Evolutionary conservation across 768 basidiomycete genomes (phyloP).

Genomic region (Rhodocollybia butyracea): DNA sequence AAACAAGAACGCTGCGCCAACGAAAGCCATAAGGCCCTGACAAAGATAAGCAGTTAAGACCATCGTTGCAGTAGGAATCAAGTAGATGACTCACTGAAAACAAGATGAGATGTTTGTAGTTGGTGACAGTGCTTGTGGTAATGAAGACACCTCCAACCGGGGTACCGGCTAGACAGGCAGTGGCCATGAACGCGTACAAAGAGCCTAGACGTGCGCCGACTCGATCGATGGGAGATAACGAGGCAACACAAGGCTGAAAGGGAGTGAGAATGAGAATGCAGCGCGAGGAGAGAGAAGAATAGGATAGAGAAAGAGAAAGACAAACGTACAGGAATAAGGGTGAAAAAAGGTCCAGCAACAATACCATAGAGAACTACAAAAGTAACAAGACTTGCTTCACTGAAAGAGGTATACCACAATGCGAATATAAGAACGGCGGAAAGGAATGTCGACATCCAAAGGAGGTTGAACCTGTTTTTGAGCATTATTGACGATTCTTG

Average conservation of each 20-base stretch:
- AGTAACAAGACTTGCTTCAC: conserved; percentile 17
- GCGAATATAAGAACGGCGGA: conserved; percentile 21
- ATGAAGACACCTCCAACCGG: conserved; percentile 23
- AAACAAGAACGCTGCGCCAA: neutral
- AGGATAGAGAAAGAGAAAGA: neutral
- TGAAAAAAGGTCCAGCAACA: conserved; percentile 22
- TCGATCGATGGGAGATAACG: conserved; percentile 20
- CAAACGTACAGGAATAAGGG: conserved; percentile 16
- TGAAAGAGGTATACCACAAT: conserved; percentile 20
- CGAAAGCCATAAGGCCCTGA: conserved; percentile 4
- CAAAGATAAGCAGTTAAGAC: neutral
- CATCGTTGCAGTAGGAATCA: neutral
- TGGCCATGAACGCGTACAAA: conserved; percentile 20
- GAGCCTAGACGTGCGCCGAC: conserved; percentile 25
- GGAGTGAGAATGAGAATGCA: neutral
- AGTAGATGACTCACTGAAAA: conserved; percentile 17
- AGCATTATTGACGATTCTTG: too few relatives aligned
- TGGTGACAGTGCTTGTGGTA: conserved; percentile 9
- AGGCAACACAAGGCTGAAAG: conserved; percentile 16
- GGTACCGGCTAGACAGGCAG: conserved; percentile 22
- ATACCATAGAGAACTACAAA: conserved; percentile 23
- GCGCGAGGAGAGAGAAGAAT: neutral
- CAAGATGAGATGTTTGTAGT: conserved; percentile 22
- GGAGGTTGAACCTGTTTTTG: conserved; percentile 21
- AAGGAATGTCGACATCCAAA: conserved; percentile 13